Base-by-base conservation (phyloP, 2,329 filamentous ascomycete genomes). In the Penicillium glabrum region DNA sequence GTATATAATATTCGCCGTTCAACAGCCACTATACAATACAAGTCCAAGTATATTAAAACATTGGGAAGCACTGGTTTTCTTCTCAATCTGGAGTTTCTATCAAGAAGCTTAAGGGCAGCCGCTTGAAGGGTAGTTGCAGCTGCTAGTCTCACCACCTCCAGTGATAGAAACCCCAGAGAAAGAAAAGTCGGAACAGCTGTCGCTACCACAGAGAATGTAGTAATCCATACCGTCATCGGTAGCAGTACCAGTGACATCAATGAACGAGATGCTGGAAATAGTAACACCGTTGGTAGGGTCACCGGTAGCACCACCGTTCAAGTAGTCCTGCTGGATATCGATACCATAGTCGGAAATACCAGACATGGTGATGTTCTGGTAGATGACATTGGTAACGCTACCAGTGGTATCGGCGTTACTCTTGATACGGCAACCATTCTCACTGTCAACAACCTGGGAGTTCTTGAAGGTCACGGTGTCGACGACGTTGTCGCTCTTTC, bases 301-400 rank as follows among this genome's bases (percentile, higher is more conserved):
- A 1, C 75, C 76, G 7, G 71, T 76, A 5, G 75, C 66, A 4
- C 75, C 75, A 13, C 76, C 80, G 61, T 82, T 83, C 53, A 80
- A 64, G 61, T 82, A 83, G 64, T 83, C 80, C 69, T 83, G 79
- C 69, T 82, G 73, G 43, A 82, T 72, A 57, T 80, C 79, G 54
- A 83, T 80, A n/a, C 80, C 80, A 63, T 82, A 82, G 58, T 76
- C 75, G 31, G 71, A 66, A 59, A 81, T 80, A 51, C 74, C 72
- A 35, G 67, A 69, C 41, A 83, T 64, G 4, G 69, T 71, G 59
- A 82, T 82, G 63, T 80, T 77, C 58, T 72, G 69, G 71, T 80
- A 83, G 23, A 74, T 76, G 53, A 82, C 69, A 57, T 77, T 75
- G 50, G 69, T 64, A 21, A 78, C 55, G 48, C 58, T 69, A 29